A percentile compares a stretch with the other conserved stretches of the same genome.
Conservation (phyloP, 1,284 basidiomycete species). For the Omphalotus olearius region DNA sequence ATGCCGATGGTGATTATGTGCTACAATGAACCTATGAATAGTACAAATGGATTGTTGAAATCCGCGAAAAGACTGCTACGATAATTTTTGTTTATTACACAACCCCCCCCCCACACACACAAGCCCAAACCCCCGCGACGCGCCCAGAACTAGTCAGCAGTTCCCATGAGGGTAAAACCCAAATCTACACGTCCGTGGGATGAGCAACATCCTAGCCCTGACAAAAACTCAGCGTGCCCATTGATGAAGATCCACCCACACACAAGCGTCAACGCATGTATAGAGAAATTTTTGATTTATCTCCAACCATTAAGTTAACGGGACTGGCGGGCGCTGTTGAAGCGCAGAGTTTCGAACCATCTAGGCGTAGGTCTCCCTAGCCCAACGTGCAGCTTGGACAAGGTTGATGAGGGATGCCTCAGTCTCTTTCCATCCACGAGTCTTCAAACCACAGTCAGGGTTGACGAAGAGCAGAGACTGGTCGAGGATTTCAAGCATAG, state of each 20-base stretch:
- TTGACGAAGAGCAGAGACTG: conserved; percentile 87
- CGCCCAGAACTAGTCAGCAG: not conserved
- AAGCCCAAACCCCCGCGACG: conserved; percentile 6
- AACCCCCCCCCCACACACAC: not conserved
- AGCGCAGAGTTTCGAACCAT: conserved; percentile 51
- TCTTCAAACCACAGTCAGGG: conserved; percentile 89
- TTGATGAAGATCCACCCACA: conserved; percentile 7
- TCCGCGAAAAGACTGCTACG: conserved; percentile 9
- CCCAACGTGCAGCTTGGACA: conserved; percentile 89
- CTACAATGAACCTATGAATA: conserved; percentile 2
- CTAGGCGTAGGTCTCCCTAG: conserved; percentile 78
- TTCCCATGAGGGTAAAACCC: not conserved
- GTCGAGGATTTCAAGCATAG: conserved; percentile 80
- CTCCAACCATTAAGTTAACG: conserved; percentile 15
- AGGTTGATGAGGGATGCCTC: conserved; percentile 87
- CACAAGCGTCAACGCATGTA: conserved; percentile 4
- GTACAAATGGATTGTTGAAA: conserved; percentile 16
- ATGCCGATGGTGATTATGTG: no score
- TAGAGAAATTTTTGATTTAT: not conserved
- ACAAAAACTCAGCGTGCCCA: conserved; percentile 6
- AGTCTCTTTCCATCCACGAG: conserved; percentile 96
- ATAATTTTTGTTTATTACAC: not conserved
- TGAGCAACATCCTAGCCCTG: conserved; percentile 1
- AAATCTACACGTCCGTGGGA: not conserved
- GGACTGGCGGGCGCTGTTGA: conserved; percentile 72